Base-by-base conservation (phyloP, 805 yeast species). In the Candida insectorum region DNA sequence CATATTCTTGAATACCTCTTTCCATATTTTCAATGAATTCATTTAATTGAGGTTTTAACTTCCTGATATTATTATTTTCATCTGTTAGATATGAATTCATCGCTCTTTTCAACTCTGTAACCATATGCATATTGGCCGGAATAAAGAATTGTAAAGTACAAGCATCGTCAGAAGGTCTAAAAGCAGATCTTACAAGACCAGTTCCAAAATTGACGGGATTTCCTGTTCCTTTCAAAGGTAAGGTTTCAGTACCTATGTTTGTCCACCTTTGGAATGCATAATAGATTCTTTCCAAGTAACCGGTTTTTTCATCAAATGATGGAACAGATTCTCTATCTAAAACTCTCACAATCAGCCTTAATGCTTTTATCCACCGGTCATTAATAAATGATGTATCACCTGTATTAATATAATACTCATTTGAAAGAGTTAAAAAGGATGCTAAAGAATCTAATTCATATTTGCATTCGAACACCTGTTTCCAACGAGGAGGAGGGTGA, bases 131-230 rank as follows among this genome's bases (percentile, higher is more conserved):
- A 52, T 87, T 87, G 2, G 87, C 95, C 1, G 96, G 96, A 27
- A 88, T 74, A 52, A 87, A 83, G 38, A 81, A 77, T 54, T 85
- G 95, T 40, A 71, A 72, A n/a, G 79, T 75, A 25, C 87, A 77
- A 1, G 94, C 86, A 57, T 86, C 96, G 54, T 86, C 96, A 13
- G 91, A 81, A 6, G 96, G 96, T 45, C 96, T 62, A 53, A 86
- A 86, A 0, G 94, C 89, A 4, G 89, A 80, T 31, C 94, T 65
- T n/a, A 85, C 63, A 40, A 86, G 62, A 0, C 91, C 88, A 0
- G 85, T 79, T 24, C 71, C 75, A 34, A 51, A 70, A 39, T 79
- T 80, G 1, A 84, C 89, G 0, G 96, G 96, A 50, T 85, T 83
- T 1, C 96, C 96, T 1, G 73, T 71, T 1, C 96, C 96, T 1